Evolutionary conservation across 352 stramenopile genomes (phyloP), one percentile per base, ranked within the genome.

Genomic region (Bremia lactucae): DNA sequence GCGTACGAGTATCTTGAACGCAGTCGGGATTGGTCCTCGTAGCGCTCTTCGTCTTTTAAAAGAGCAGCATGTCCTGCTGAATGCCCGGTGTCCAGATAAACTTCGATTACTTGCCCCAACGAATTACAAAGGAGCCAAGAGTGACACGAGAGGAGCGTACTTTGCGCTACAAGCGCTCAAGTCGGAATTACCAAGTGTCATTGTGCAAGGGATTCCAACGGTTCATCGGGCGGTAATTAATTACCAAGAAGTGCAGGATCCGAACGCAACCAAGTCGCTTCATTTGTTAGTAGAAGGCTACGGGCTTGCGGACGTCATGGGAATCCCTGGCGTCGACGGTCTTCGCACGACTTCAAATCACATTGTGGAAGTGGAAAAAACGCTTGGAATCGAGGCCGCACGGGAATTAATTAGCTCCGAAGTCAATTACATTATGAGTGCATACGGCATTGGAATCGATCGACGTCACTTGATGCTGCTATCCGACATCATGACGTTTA

Each of bases 401-500:
- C 83, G 97, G 28, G 90, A 91, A 29, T 73, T 98, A 13, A 97
- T 99, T 41, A 92, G 86, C 37, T 94, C 92, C 0, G 96, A 99
- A 63, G 96, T 99, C 42, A 96, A 82, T 47, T 98, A 99, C 65
- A 99, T 99, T 70, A 99, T 98, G 94, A 95, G 76, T 52, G 91
- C 83, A 4, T 99, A 99, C 68, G 96, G 96, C 46, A 98, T 99
- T 43, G 88, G 87, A 40, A 98, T 99, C 50, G 96, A 99, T 55
- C 80, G 77, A 43, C 87, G 97, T n/a, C 97, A 99, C 71, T 74
- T 99, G 57, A 95, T 98, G 69, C 72, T 99, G 31, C 65, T 99
- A 31, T 97, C 95, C 26, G 97, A 99, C 72, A 96, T 99, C 35
- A 99, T 99, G 97, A 99, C 97, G 31, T 99, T 98, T 62, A 98